These are phyloP conservation scores for Celoporthe dispersa DNA, from an alignment of 2,329 filamentous ascomycete species.

Conservation along the genomic window DNA sequence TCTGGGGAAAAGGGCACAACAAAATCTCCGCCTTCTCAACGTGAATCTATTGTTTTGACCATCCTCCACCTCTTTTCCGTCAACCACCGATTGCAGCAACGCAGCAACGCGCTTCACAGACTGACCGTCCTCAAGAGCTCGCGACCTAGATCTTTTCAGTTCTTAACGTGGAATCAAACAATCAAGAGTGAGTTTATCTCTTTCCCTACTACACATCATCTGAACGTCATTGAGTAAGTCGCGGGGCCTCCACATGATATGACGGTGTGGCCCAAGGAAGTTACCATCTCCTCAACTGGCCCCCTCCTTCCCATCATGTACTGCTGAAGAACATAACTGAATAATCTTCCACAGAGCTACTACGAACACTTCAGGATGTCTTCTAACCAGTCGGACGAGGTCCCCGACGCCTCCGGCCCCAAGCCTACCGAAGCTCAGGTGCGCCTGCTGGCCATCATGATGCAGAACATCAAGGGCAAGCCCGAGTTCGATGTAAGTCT, in stretches of 20 bases:
- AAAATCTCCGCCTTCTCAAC: background rate
- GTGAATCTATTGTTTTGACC: background rate
- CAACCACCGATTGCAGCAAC: background rate
- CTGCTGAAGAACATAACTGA: too few relatives aligned
- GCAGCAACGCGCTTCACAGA: background rate
- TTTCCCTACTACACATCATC: background rate
- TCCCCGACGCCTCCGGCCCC: slow-evolving; percentile 11
- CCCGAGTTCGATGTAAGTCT: slow-evolving; percentile 30
- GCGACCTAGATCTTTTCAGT: background rate
- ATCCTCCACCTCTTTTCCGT: background rate
- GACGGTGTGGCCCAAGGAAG: background rate
- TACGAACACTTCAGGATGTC: slow-evolving; percentile 10
- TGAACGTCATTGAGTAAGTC: background rate
- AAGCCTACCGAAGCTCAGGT: slow-evolving; percentile 24
- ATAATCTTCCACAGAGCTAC: too few relatives aligned
- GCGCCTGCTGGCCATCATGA: slow-evolving; percentile 28
- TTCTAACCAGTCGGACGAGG: background rate
- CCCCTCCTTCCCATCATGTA: background rate
- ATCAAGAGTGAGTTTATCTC: background rate
- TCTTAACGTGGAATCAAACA: background rate
- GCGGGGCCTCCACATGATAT: background rate
- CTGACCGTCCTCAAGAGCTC: background rate
- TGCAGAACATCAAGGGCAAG: slow-evolving; percentile 29
- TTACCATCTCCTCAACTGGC: background rate
- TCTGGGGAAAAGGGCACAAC: too few relatives aligned